Percentiles rank a stretch among this genome's conserved stretches.
Evolutionary conservation across 2,329 filamentous ascomycete species (phyloP).

Genomic region (Apiospora hydei): DNA sequence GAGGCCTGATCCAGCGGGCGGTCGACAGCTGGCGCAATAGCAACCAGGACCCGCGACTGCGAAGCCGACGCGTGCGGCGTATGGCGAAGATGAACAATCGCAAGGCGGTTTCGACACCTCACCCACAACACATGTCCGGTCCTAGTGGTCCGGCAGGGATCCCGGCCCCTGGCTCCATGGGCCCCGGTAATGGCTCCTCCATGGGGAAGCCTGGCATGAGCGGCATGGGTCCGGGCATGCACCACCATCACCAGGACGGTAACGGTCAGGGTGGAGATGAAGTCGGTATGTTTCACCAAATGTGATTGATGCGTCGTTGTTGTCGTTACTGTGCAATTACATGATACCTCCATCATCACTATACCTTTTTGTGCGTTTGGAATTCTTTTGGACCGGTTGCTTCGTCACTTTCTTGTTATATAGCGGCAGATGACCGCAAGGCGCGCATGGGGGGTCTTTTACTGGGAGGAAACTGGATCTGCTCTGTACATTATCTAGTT

Average conservation of each 20-base stretch:
- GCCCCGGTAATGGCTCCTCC: conserved; percentile 57
- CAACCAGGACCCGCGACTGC: conserved; percentile 91
- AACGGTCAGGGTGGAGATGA: conserved; percentile 75
- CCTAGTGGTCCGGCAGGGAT: conserved; percentile 71
- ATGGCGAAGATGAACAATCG: conserved; percentile 96
- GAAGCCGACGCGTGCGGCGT: conserved; percentile 88
- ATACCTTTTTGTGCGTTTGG: conserved; percentile 42
- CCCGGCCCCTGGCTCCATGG: conserved; percentile 69
- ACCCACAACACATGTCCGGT: conserved; percentile 72
- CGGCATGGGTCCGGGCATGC: conserved; percentile 70
- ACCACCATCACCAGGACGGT: conserved; percentile 79
- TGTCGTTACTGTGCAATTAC: conserved; percentile 42
- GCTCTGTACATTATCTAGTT: conserved; percentile 64
- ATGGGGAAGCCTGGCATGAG: conserved; percentile 73
- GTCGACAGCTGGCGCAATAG: conserved; percentile 99
- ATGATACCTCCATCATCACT: conserved; percentile 42
- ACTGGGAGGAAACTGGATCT: conserved; percentile 47
- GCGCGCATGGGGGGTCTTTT: conserved; percentile 46
- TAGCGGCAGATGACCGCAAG: conserved; percentile 42
- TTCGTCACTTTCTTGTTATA: conserved; percentile 45
- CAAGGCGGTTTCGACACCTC: conserved; percentile 70
- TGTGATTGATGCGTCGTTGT: conserved; percentile 69
- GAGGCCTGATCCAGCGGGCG: conserved; percentile 93
- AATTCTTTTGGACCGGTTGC: conserved; percentile 37
- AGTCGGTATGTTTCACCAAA: conserved; percentile 98